Evolutionary conservation across 805 yeast species (phyloP), one percentile per base, ranked within the genome.

Genomic region (Candida awuae): DNA sequence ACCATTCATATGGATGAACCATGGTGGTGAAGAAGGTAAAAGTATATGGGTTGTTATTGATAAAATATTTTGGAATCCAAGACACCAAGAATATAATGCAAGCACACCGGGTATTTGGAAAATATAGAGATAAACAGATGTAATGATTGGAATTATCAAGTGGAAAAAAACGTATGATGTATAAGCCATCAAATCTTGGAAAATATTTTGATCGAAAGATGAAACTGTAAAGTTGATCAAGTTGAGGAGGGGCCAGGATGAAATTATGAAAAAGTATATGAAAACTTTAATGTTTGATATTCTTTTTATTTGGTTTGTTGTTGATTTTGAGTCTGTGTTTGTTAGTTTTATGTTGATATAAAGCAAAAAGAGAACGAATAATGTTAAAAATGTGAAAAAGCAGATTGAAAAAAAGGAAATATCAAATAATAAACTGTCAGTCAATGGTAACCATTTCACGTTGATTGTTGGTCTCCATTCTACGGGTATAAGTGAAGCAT

Each of bases 11-110:
- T 73, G 78, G 34, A 77, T 72, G 54, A 77, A 80, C 80, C 85
- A 77, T 3, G 87, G 87, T 1, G 87, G 83, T 1, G 85, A 83
- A 53, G 75, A 78, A 19, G 88, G 88, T 54, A 78, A 65, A 6
- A 68, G 34, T 27, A 80, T 52, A 54, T 79, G 85, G 3, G 84
- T 80, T 28, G 67, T 29, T 0, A 77, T 77, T 18, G 84, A 82
- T 1, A 65, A 56, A 10, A 77, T 65, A 48, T 77, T 80, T 53
- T 77, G 84, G 9, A 66, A 37, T 2, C 87, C 86, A 31, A 80
- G 47, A 0, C 75, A 67, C n/a, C 68, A 49, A 1, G 75, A 61
- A 47, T 76, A 80, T 47, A 66, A 61, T 43, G 69, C 72, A 10
- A 77, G 37, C 0, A 75, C 72, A 0, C 82, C 84, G n/a, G 79